These are phyloP conservation scores for Fusarium cicatricum DNA, from an alignment of 2,329 filamentous ascomycete genomes.

Conservation along the genomic window DNA sequence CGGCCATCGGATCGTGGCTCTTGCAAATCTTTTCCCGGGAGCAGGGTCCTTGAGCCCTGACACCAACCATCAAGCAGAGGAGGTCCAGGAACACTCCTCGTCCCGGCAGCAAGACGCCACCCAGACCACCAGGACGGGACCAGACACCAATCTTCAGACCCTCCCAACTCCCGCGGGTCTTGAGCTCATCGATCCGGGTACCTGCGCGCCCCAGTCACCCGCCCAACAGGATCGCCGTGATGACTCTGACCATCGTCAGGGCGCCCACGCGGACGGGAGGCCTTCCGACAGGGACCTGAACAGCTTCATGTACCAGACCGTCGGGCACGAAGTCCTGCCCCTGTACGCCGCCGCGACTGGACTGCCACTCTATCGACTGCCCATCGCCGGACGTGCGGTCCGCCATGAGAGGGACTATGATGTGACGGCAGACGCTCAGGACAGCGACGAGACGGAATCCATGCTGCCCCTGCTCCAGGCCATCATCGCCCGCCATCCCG, in stretches of 20 bases:
- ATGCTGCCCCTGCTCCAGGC: constrained; percentile 77
- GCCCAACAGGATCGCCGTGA: constrained; percentile 8
- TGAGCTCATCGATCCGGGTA: constrained; percentile 35
- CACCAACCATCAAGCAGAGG: constrained; percentile 3
- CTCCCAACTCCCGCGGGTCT: constrained; percentile 29
- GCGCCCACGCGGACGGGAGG: constrained; percentile 11
- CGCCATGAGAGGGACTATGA: constrained; percentile 77
- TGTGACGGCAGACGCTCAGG: constrained; percentile 36
- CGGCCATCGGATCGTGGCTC: constrained; percentile 83
- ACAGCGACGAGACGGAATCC: constrained; percentile 87
- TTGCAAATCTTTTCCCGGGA: constrained; percentile 82
- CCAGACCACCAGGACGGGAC: constrained; percentile 14
- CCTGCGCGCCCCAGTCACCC: constrained; percentile 26
- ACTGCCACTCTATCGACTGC: constrained; percentile 83
- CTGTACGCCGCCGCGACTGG: constrained; percentile 82
- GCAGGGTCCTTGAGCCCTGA: constrained; percentile 16
- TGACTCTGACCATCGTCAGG: constrained; percentile 8
- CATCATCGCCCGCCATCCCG: constrained; percentile 74
- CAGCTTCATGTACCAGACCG: constrained; percentile 99
- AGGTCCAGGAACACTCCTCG: constrained; percentile 13
- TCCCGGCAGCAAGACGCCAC: constrained; percentile 28
- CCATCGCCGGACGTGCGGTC: constrained; percentile 76
- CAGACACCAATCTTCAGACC: constrained; percentile 8
- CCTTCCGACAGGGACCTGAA: constrained; percentile 69
- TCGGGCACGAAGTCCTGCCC: constrained; percentile 87